Conservation (phyloP, 768 basidiomycete genomes). For the Lactarius psammicola region DNA sequence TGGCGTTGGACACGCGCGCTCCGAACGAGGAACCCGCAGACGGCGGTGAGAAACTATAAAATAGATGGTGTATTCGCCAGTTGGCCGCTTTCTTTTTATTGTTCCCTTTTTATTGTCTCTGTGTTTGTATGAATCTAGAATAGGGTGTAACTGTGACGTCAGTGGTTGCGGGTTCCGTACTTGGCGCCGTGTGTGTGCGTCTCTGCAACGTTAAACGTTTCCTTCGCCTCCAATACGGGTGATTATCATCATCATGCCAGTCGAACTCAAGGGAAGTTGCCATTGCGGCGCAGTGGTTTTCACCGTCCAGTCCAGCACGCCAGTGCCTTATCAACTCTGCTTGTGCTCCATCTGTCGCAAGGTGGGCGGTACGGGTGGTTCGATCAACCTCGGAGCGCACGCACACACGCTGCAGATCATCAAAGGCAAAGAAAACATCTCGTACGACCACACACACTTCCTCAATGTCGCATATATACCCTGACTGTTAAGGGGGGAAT, state of each 20-base stretch:
- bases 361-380: slow-evolving; percentile 62
- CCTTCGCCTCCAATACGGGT: not conserved
- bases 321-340: slow-evolving; percentile 67
- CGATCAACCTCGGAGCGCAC: slow-evolving; percentile 63
- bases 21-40: slow-evolving; percentile 3
- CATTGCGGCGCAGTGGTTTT: slow-evolving; percentile 40
- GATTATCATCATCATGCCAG: slow-evolving; percentile 44
- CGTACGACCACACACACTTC: slow-evolving; percentile 36
- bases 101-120: not conserved
- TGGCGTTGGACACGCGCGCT: slow-evolving; percentile 1
- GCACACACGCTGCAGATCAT: slow-evolving; percentile 48
- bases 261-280: slow-evolving; percentile 46
- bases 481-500: not conserved
- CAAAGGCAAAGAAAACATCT: slow-evolving; percentile 52
- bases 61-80: not conserved
- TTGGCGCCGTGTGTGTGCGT: too few species aligned
- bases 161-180: not conserved
- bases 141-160: not conserved
- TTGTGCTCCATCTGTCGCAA: slow-evolving; percentile 71
- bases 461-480: not conserved
- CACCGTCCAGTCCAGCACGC: slow-evolving; percentile 46
- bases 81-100: not conserved
- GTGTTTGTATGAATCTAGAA: not conserved
- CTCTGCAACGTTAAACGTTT: not conserved
- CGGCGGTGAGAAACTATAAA: not conserved